Base-by-base conservation (phyloP, 2,329 filamentous ascomycete genomes). In the Ceratocystis papillata region DNA sequence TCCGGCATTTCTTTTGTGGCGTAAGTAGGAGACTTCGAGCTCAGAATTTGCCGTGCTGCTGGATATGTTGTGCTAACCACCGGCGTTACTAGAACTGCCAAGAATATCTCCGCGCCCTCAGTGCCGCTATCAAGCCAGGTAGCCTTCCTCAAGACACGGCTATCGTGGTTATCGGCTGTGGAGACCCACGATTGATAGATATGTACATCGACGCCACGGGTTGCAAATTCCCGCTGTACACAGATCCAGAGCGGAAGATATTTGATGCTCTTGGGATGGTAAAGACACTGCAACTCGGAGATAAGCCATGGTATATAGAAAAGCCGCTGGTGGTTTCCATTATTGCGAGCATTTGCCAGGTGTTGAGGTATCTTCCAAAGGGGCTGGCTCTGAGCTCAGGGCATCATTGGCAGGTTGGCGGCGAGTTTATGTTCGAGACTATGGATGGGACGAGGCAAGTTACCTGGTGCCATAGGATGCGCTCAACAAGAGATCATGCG, bases 391-490 rank as follows among this genome's bases (percentile, higher is more conserved):
- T 83, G 68, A 85, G 85, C 73, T 83, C 81, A 22, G 88, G 88
- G 2, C 81, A 89, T 72, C 79, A 82, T 72, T 78, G 80, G 64
- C 87, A 90, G 75, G 85, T 89, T 2, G 88, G 89, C 28, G 89
- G 88, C 10, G 89, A 92, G 76, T 89, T 91, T 69, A 73, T 92
- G n/a, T 90, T 90, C 69, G 86, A 89, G 72, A 67, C 70, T 7
- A 69, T 69, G 25, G 71, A 73, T 1, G 78, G 83, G 71, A 78
- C 82, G 71, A 87, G 88, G 75, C 77, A 77, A 65, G 81, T 89
- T 33, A 85, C 83, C 0, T 95, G 90, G 89, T 91, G 87, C 71
- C 88, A 93, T 75, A 80, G 89, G 33, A 95, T 95, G 89, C 80
- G 79, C 72, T 88, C 83, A 67, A 93, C 89, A 12, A 78, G 89